Evolutionary conservation across 179 eudicot species (phyloP).

Genomic region (Nepenthes alata): DNA sequence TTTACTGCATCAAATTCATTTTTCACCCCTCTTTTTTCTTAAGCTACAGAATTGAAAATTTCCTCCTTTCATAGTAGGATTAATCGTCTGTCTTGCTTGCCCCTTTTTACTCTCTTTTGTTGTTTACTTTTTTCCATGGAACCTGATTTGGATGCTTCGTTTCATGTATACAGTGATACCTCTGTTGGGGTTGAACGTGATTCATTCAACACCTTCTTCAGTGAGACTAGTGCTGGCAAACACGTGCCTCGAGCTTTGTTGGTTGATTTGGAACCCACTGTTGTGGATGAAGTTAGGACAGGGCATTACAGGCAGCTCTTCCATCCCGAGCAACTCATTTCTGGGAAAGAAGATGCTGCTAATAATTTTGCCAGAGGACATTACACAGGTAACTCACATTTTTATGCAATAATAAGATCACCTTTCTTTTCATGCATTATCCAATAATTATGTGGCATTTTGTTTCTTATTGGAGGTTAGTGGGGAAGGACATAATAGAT

Average conservation of each 20-base stretch:
- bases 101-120: background rate
- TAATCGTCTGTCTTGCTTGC: background rate
- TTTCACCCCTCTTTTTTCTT: too few relatives aligned
- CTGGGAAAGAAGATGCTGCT: conserved; percentile 81
- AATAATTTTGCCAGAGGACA: conserved; percentile 78
- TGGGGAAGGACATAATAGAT: conserved; percentile 54
- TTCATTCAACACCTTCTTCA: conserved; percentile 78
- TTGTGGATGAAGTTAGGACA: conserved; percentile 65
- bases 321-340: conserved; percentile 73
- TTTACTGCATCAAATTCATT: too few relatives aligned
- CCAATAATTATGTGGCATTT: background rate
- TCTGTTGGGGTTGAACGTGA: conserved; percentile 44
- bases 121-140: background rate
- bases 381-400: conserved; percentile 40
- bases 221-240: conserved; percentile 64
- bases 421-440: background rate
- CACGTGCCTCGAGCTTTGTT: conserved; percentile 81
- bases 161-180: conserved; percentile 41
- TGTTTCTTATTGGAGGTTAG: conserved; percentile 13
- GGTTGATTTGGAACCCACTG: conserved; percentile 74
- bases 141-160: background rate
- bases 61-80: too few relatives aligned
- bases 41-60: too few relatives aligned
- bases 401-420: background rate
- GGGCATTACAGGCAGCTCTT: conserved; percentile 62